Conservation (phyloP, 345 rosid species). For the Gossypium arboreum region DNA sequence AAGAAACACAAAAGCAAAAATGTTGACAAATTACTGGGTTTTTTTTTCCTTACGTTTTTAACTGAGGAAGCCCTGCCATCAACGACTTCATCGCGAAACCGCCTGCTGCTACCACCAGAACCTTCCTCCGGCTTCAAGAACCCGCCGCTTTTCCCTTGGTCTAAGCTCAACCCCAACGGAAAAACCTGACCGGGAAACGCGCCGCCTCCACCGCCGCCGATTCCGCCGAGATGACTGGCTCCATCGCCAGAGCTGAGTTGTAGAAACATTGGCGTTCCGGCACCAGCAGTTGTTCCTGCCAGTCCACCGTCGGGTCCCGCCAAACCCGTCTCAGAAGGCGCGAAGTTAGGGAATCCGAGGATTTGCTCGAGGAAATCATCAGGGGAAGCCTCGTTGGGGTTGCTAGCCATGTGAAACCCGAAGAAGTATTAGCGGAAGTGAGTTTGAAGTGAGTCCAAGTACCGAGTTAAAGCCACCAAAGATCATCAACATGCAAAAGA, state of each 20-base stretch:
- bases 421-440: not conserved
- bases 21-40: not conserved
- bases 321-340: conserved; percentile 52
- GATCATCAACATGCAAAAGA: conserved; percentile 40
- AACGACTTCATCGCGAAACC: conserved; percentile 60
- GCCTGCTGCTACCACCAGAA: conserved; percentile 71
- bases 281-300: conserved; percentile 28
- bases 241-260: conserved; percentile 81
- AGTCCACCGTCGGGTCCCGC: conserved; percentile 44
- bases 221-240: conserved; percentile 45
- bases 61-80: conserved; percentile 58
- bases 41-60: conserved; percentile 57
- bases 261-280: conserved; percentile 73
- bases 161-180: conserved; percentile 82
- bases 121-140: conserved; percentile 76
- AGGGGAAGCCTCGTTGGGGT: conserved; percentile 53
- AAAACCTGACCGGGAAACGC: conserved; percentile 71
- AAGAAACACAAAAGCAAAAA: not conserved
- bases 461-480: conserved; percentile 19
- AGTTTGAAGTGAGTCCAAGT: conserved; percentile 28
- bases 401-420: conserved; percentile 62
- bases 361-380: conserved; percentile 97
- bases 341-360: conserved; percentile 68
- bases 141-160: conserved; percentile 83
- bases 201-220: conserved; percentile 37